Base-by-base conservation (phyloP, 345 rosid genomes). In the Eucalyptus sideroxylon region DNA sequence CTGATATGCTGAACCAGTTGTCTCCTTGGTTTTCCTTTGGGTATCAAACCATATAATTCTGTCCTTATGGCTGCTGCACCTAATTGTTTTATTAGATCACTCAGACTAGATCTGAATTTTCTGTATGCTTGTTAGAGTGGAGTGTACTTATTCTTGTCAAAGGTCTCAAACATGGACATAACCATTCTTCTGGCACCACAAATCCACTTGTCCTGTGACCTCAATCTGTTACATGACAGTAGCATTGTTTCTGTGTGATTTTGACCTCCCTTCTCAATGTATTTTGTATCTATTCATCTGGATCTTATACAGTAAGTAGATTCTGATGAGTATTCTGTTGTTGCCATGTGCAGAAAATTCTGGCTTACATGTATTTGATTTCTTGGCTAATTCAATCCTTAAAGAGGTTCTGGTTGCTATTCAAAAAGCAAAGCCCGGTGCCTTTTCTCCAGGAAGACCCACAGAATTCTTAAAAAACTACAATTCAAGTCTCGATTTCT, bases 381-480 rank as follows among this genome's bases (percentile, higher is more conserved):
- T 98, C 94, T 91, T 98, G 94, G 98, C 95, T 72, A 98, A 98
- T 94, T 98, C 99, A 87, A 94, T 98, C 88, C 94, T 98, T 92
- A 98, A 97, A 94, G 99, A 96, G 94, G 97, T 95, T 91, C 94
- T 96, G 67, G 93, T 86, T 37, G 96, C 98, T 60, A 96, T 97
- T 92, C 99, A 98, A 92, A 97, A 94, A 92, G 96, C 96, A 91
- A 98, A 97, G 91, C 98, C 99, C 44, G 96, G 98, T 91, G 99
- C 98, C n/a, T 98, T 96, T 94, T 96, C 99, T 88, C 98, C 99
- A 50, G 99, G 99, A 93, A 96, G 99, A 90, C 99, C 99, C 88
- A 93, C 96, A 50, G 98, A 95, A 51, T 98, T 98, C 96, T 93
- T 98, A 90, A 95, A 91, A 88, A 98, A 98, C 93, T 98, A 97